Evolutionary conservation across 1,139 yeast species (phyloP), one percentile per base, ranked within the genome.

Genomic region (Hansenula lynferdii): DNA sequence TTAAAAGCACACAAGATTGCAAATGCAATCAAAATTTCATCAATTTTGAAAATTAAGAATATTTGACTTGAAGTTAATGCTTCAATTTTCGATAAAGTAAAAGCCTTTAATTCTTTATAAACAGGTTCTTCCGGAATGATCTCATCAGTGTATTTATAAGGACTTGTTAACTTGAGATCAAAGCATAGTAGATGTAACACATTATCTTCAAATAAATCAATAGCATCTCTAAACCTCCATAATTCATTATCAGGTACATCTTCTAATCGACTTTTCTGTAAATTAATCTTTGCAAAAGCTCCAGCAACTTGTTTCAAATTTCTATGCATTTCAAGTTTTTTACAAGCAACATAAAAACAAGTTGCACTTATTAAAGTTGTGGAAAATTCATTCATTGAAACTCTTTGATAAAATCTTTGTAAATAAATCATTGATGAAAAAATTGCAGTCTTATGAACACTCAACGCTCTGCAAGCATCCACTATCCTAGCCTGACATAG

Each of bases 141-240:
- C 6, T 28, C 28, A 8, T n/a, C 15, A n/a, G 21, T 19, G 28
- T 23, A 41, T 35, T 25, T 24, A 23, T 37, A 42, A 3, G 56
- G 56, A 17, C 45, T 42, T 3, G 34, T 28, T 1, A 50, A 14
- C 23, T 39, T 42, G 19, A 51, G 38, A 33, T 52, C 56, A 30
- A 47, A 52, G 21, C 55, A 50, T 2, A 52, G 39, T 8, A 34
- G 42, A 6, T 50, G 53, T 49, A 51, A 45, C 8, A 51, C 41
- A 3, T 24, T 14, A 34, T 44, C 36, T 32, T 52, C 56, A 10
- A 26, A 14, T 15, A 24, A 12, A 5, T 40, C 34, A 4, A 50
- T 17, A 28, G 17, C 38, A 37, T 52, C 55, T 32, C 39, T 49
- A 21, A 32, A 28, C 1, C 21, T 21, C 45, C 51, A 52, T 10